A percentile compares a stretch with the other conserved stretches of the same genome.
Evolutionary conservation across 371 early-diverging fungal genomes (phyloP).

Genomic region (Actinomortierella ambigua): DNA sequence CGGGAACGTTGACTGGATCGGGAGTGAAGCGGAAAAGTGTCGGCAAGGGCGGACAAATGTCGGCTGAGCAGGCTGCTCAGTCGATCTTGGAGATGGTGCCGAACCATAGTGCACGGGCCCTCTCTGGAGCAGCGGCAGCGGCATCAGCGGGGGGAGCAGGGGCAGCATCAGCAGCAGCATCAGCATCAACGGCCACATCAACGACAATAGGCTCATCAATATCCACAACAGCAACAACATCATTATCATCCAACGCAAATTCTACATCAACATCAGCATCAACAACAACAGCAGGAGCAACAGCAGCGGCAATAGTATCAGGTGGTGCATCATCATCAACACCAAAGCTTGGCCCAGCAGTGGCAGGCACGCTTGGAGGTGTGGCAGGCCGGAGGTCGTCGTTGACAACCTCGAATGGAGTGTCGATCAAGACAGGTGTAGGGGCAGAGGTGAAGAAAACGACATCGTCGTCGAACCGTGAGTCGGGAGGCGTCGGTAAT

Average conservation of each 20-base stretch:
- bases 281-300: too few relatives aligned
- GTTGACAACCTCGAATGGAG: too few relatives aligned
- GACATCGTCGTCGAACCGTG: slow-evolving; percentile 12
- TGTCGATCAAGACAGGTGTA: too few relatives aligned
- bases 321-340: too few relatives aligned
- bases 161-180: background rate
- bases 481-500: slow-evolving; percentile 31
- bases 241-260: slow-evolving; percentile 1
- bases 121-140: slow-evolving; percentile 10
- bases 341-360: too few relatives aligned
- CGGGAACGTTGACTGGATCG: slow-evolving; percentile 2
- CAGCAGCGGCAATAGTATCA: too few relatives aligned
- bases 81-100: slow-evolving; percentile 28
- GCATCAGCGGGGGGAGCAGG: slow-evolving; percentile 10
- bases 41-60: background rate
- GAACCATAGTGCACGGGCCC: slow-evolving; percentile 18
- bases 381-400: too few relatives aligned
- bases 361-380: too few relatives aligned
- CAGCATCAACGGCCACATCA: background rate
- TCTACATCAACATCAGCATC: too few relatives aligned
- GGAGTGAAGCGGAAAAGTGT: slow-evolving; percentile 2
- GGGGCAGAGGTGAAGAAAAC: slow-evolving; percentile 23
- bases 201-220: slow-evolving; percentile 3
- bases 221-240: slow-evolving; percentile 7
- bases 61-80: slow-evolving; percentile 16